A percentile compares a stretch with the other conserved stretches of the same genome.
phyloP scores from a whole-genome alignment of 2,329 filamentous ascomycete genomes.

The Colletotrichum scovillei region DNA sequence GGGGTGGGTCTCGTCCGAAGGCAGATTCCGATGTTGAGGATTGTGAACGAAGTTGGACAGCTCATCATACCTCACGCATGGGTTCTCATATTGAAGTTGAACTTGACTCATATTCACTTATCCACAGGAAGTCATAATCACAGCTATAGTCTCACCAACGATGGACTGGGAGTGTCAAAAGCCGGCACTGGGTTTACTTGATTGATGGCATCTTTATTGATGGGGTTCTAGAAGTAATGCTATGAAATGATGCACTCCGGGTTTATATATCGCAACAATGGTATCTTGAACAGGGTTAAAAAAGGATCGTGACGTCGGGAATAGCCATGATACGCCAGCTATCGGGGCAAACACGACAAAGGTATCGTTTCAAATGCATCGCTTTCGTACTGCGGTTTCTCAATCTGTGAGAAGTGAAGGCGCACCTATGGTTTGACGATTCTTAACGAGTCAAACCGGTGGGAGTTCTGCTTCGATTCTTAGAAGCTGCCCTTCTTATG shows the following conservation, averaged over 20 bases:
- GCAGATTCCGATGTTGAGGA: not conserved
- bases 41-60: not conserved
- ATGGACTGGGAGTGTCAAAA: not conserved
- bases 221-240: not conserved
- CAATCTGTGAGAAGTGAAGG: slow-evolving; percentile 4
- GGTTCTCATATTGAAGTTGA: not conserved
- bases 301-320: slow-evolving; percentile 15
- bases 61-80: no score
- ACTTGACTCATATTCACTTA: not conserved
- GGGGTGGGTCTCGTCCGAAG: not conserved
- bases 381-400: not conserved
- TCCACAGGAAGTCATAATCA: not conserved
- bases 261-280: slow-evolving; percentile 9
- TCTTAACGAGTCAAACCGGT: not conserved
- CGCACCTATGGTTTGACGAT: not conserved
- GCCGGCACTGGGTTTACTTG: not conserved
- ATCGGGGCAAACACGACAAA: slow-evolving; percentile 2
- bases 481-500: slow-evolving; percentile 43
- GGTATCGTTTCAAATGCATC: not conserved
- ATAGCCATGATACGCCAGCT: slow-evolving; percentile 10
- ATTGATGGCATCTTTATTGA: not conserved
- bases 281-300: slow-evolving; percentile 20
- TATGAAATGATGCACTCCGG: not conserved
- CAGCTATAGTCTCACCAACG: not conserved
- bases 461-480: not conserved